Conservation (phyloP, 345 rosid species). For the Noccaea caerulescens region DNA sequence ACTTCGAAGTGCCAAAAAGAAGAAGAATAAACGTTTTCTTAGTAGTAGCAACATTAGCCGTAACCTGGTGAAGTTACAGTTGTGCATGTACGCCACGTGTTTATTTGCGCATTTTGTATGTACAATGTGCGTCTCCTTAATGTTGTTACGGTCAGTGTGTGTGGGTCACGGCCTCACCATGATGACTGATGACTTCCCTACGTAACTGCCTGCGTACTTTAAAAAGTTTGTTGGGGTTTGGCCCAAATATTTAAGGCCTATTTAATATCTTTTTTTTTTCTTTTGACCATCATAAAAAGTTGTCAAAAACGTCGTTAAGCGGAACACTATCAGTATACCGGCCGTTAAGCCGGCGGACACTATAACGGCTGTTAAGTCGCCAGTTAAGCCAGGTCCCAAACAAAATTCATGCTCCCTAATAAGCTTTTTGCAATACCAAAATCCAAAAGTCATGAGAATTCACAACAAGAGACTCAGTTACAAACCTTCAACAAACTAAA, state of each 20-base stretch:
- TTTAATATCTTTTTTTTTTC: background rate
- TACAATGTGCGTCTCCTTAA: background rate
- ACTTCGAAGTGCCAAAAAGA: no score
- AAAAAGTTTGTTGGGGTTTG: background rate
- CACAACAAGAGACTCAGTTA: background rate
- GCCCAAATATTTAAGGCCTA: background rate
- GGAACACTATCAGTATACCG: no score
- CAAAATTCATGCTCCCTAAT: background rate
- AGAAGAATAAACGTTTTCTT: no score
- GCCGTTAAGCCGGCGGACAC: no score
- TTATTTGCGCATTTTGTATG: background rate
- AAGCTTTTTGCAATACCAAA: conserved; percentile 7
- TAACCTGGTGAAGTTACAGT: background rate
- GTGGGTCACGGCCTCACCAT: background rate
- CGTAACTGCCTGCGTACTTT: conserved; percentile 24
- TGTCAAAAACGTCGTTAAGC: no score
- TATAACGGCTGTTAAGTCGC: background rate
- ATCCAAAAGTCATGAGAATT: background rate
- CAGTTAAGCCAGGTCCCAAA: conserved; percentile 1
- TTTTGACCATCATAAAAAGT: no score
- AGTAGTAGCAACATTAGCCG: background rate
- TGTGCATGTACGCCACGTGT: conserved; percentile 30
- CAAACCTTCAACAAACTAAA: conserved; percentile 24
- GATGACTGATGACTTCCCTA: conserved; percentile 15
- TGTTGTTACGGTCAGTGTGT: background rate